Evolutionary conservation across 1,284 basidiomycete species (phyloP), one percentile per base, ranked within the genome.

Genomic region (Boletus sp.): DNA sequence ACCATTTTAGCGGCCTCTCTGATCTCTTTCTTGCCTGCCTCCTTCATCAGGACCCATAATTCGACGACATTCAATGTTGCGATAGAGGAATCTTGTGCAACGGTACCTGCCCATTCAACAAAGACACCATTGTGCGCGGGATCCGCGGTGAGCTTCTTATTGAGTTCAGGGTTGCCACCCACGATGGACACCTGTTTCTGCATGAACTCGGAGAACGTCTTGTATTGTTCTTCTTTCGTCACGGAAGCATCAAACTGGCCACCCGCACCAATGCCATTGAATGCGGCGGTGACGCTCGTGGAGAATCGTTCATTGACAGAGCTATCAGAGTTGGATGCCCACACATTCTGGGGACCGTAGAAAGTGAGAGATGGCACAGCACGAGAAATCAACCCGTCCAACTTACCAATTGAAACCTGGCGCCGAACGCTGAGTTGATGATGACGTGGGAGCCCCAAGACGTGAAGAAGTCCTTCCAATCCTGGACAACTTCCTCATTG

Each of bases 141-240:
- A 33, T 50, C 49, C 2, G 45, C 44, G 5, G 44, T 37, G 8
- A 50, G 45, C 38, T 8, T 26, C 13, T 32, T 37, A 8, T 48
- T 50, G 14, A 41, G 4, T 6, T 17, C 23, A 3, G 27, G 17
- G 27, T 47, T 17, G n/a, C 44, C 44, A n/a, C 45, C 49, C 26
- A 47, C 13, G 35, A 48, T 19, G 14, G 49, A 50, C 14, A 49
- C 48, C 8, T 26, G 17, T 27, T 34, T 49, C 22, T 49, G 48
- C 44, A 36, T 36, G 10, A 36, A 41, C 33, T 41, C 38, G 20
- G 38, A 36, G 16, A 47, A 50, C 7, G 44, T 41, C 23, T 37
- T 41, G 44, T 38, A 40, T 10, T 41, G 44, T 3, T 41, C 23
- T 36, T 50, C 48, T 6, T 4, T 47, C 34, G 14, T 50, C 14